phyloP scores from a whole-genome alignment of 1,139 yeast species.

The Candida sp. region DNA sequence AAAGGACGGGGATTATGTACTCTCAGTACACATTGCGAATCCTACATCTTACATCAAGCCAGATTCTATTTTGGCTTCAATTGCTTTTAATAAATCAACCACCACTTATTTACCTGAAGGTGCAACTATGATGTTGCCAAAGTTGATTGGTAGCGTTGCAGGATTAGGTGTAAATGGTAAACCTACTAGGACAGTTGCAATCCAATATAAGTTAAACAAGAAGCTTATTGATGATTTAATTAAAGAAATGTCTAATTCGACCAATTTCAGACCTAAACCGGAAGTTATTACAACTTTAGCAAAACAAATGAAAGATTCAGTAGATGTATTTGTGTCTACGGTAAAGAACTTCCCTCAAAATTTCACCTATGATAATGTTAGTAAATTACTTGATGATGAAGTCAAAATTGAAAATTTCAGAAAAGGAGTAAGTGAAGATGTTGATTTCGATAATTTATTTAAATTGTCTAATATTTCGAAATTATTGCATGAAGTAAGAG shows the following conservation, averaged over 20 bases:
- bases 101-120: slow-evolving; percentile 77
- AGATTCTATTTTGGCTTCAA: slow-evolving; percentile 45
- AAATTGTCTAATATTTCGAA: slow-evolving; percentile 26
- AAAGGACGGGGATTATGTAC: slow-evolving; percentile 27
- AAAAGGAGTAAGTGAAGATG: slow-evolving; percentile 9
- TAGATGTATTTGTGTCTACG: slow-evolving; percentile 7
- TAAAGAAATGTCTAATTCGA: slow-evolving; percentile 15
- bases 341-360: slow-evolving; percentile 27
- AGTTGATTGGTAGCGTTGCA: slow-evolving; percentile 44
- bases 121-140: slow-evolving; percentile 69
- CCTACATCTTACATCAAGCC: slow-evolving; percentile 66
- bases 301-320: slow-evolving; percentile 19
- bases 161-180: slow-evolving; percentile 53
- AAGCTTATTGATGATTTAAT: slow-evolving; percentile 22
- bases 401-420: slow-evolving; percentile 6
- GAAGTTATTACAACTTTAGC: slow-evolving; percentile 10
- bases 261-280: slow-evolving; percentile 10
- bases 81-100: slow-evolving; percentile 59
- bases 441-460: slow-evolving; percentile 23
- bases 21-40: slow-evolving; percentile 83
- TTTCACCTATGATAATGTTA: slow-evolving; percentile 36
- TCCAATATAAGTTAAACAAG: slow-evolving; percentile 27
- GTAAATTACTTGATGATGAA: slow-evolving; percentile 22
- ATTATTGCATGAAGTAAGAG: slow-evolving; percentile 21
- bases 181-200: slow-evolving; percentile 37